Evolutionary conservation across 2,329 filamentous ascomycete genomes (phyloP).

Genomic region (Botrytis deweyae): DNA sequence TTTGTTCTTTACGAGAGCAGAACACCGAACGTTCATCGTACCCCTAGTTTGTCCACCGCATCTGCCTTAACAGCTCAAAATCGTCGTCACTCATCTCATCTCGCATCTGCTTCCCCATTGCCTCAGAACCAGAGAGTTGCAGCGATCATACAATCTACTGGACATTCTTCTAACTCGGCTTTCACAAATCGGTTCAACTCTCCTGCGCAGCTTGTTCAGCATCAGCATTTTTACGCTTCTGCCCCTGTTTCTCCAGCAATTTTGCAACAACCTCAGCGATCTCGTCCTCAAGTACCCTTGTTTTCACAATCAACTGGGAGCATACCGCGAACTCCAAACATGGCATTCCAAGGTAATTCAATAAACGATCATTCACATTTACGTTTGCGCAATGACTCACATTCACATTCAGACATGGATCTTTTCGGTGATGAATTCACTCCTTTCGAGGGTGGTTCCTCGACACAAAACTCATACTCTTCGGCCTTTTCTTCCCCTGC

Average conservation of each 20-base stretch:
- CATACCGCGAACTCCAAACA: constrained; percentile 47
- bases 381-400: constrained; percentile 37
- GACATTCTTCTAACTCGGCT: constrained; percentile 54
- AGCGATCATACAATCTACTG: constrained; percentile 58
- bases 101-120: constrained; percentile 48
- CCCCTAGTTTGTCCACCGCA: constrained; percentile 40
- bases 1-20: constrained; percentile 59
- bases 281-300: constrained; percentile 69
- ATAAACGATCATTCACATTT: constrained; percentile 18
- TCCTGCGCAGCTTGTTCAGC: constrained; percentile 48
- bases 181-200: constrained; percentile 59
- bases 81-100: constrained; percentile 54
- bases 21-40: constrained; percentile 37
- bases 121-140: constrained; percentile 59
- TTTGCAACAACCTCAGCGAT: constrained; percentile 54
- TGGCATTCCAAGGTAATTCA: constrained; percentile 57
- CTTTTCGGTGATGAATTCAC: constrained; percentile 54
- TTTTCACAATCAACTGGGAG: constrained; percentile 62
- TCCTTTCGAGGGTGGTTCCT: constrained; percentile 48
- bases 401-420: constrained; percentile 50
- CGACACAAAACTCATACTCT: constrained; percentile 32
- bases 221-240: constrained; percentile 65
- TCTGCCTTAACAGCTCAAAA: constrained; percentile 43
- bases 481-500: constrained; percentile 39
- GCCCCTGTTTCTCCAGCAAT: constrained; percentile 59